A percentile compares a stretch with the other conserved stretches of the same genome.
Evolutionary conservation across 2,329 filamentous ascomycete species (phyloP).

Genomic region (Diaporthe eres): DNA sequence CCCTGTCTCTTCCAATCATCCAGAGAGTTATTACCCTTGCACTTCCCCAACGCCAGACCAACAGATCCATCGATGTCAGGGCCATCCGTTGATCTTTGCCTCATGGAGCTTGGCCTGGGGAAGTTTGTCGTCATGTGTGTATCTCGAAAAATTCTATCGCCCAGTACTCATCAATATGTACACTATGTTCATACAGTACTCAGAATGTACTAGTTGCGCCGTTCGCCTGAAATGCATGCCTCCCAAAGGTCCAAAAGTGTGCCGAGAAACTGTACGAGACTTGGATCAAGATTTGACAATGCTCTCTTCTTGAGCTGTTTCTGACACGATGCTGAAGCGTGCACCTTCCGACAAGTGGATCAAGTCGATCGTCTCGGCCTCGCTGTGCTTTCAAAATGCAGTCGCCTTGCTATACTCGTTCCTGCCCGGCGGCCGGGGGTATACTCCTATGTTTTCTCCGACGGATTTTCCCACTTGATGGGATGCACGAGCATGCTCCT

Average conservation of each 20-base stretch:
- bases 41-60: not conserved
- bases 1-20: not conserved
- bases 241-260: constrained; percentile 7
- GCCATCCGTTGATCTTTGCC: too few species aligned
- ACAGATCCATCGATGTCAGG: not conserved
- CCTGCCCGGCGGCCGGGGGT: not conserved
- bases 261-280: not conserved
- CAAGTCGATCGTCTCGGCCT: not conserved
- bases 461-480: constrained; percentile 76
- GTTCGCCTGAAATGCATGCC: constrained; percentile 37
- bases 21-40: not conserved
- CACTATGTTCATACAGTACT: constrained; percentile 37
- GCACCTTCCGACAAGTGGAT: not conserved
- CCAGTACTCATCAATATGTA: constrained; percentile 32
- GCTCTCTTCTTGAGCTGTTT: not conserved
- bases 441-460: constrained; percentile 50
- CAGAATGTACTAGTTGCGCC: constrained; percentile 35
- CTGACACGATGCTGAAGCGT: not conserved
- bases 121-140: constrained; percentile 11
- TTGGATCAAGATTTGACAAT: not conserved
- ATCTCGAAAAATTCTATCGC: constrained; percentile 15
- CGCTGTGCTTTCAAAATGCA: constrained; percentile 25
- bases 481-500: constrained; percentile 86
- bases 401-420: not conserved
- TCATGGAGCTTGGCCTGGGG: not conserved